These are phyloP conservation scores for Hansenula sp. DNA, from an alignment of 1,139 yeast species.

Conservation along the genomic window DNA sequence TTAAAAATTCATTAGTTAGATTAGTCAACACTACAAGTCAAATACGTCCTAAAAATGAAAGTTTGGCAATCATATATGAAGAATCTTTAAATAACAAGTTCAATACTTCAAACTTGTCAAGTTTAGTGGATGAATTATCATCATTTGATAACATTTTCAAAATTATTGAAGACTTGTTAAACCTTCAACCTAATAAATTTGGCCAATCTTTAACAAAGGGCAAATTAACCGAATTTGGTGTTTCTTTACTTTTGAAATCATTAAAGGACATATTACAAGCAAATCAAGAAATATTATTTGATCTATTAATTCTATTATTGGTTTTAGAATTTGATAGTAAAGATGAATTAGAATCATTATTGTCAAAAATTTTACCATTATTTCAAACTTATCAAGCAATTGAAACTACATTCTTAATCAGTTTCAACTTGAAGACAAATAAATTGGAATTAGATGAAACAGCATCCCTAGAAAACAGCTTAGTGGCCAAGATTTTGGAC, in stretches of 20 bases:
- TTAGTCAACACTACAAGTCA: constrained; percentile 12
- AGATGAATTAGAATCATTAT: constrained; percentile 9
- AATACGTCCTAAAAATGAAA: constrained; percentile 18
- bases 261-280: constrained; percentile 19
- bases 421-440: constrained; percentile 9
- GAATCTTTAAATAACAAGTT: constrained; percentile 25
- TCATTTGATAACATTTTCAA: constrained; percentile 23
- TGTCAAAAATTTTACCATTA: constrained; percentile 13
- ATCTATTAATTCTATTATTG: constrained; percentile 31
- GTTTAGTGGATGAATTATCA: constrained; percentile 28
- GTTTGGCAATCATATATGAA: constrained; percentile 32
- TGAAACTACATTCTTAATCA: constrained; percentile 11
- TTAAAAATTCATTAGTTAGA: constrained; percentile 14
- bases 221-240: constrained; percentile 11
- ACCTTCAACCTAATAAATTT: constrained; percentile 3
- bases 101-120: constrained; percentile 25
- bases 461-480: constrained; percentile 7
- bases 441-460: constrained; percentile 18
- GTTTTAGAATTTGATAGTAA: constrained; percentile 27
- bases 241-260: constrained; percentile 17
- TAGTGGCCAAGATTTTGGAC: constrained; percentile 11
- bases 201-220: constrained; percentile 7
- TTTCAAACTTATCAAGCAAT: constrained; percentile 16
- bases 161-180: constrained; percentile 13
- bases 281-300: constrained; percentile 25